Percentiles rank a stretch among this genome's conserved stretches.
These are phyloP conservation scores for Penicillium sp. DNA, from an alignment of 2,329 filamentous ascomycete species.

Conservation along the genomic window DNA sequence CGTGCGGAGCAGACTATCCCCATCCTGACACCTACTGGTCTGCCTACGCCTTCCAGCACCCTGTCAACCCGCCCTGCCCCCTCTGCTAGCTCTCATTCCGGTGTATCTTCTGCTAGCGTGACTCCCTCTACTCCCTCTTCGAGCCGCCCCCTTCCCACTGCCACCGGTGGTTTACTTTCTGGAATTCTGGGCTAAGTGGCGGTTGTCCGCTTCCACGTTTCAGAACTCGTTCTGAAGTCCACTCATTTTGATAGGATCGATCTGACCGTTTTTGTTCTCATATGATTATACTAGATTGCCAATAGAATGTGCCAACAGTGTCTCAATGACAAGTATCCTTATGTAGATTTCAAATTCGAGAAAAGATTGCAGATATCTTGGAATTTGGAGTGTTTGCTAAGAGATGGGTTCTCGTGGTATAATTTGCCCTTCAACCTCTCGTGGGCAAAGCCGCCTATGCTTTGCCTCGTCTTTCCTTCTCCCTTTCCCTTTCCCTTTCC, in stretches of 20 bases:
- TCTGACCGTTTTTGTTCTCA: too few relatives aligned
- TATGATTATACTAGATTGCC: background rate
- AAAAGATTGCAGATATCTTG: too few relatives aligned
- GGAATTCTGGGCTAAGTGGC: background rate
- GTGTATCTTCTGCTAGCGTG: background rate
- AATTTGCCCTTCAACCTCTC: background rate
- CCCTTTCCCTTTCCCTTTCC: background rate
- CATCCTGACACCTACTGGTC: constrained; percentile 2
- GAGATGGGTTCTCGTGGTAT: too few relatives aligned
- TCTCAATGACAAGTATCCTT: background rate
- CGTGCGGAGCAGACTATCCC: constrained; percentile 5
- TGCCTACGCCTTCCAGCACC: background rate
- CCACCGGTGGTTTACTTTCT: background rate
- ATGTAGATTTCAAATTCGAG: too few relatives aligned
- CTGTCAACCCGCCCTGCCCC: background rate
- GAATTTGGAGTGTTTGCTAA: too few relatives aligned
- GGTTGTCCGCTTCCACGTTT: background rate
- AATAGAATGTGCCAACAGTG: background rate
- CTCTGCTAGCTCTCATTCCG: background rate
- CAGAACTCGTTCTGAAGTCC: background rate
- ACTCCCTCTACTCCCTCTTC: background rate
- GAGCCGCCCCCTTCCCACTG: background rate
- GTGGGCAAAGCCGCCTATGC: too few relatives aligned
- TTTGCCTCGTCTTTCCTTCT: background rate
- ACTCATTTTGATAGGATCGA: background rate